Base-by-base conservation (phyloP, 768 basidiomycete species). In the Asterophora parasitica region DNA sequence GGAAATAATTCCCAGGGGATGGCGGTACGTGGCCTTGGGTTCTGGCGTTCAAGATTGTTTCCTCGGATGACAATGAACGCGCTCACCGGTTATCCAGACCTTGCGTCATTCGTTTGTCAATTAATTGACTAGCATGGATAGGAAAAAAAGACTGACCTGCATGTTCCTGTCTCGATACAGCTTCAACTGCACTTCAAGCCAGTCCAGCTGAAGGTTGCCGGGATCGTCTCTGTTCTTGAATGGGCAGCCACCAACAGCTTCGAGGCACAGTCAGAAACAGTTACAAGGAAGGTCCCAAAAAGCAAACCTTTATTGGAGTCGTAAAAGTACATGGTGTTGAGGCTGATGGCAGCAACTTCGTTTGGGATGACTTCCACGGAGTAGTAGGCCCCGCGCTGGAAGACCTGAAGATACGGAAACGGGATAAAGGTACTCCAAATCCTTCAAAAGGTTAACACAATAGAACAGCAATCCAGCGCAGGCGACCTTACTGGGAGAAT, bases 241-340 rank as follows among this genome's bases (percentile, higher is more conserved):
- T 46, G 69, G 68, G 60, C 91, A 92, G 12, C 90, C 90, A 55
- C 80, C 77, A 34, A 89, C 87, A 55, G 83, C 90, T 92, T 53
- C 13, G n/a, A 33, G 30, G 23, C 44, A 20, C 43, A 19, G 34
- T 59, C 43, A 59, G 42, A 20, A 16, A 60, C 46, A 27, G 41
- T 35, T 35, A 26, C 44, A 44, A 19, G 23, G 19, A 27, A 23
- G 26, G 23, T 35, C 15, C 34, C 49, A 33, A 13, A 44, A 32
- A 28, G 54, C 71, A 49, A 44, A 85, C 89, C 85, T 71, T 88
- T 88, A 65, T 93, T 93, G 11, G 86, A 82, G 62, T 90, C 87
- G 64, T 87, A 94, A 69, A 89, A 93, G 67, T 89, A 94, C 69
- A 94, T 78, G 0, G 92, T 92, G 65, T 93, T 96, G 43, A 94